Conservation (phyloP, 2,329 filamentous ascomycete genomes). For the Colletotrichum sp. region DNA sequence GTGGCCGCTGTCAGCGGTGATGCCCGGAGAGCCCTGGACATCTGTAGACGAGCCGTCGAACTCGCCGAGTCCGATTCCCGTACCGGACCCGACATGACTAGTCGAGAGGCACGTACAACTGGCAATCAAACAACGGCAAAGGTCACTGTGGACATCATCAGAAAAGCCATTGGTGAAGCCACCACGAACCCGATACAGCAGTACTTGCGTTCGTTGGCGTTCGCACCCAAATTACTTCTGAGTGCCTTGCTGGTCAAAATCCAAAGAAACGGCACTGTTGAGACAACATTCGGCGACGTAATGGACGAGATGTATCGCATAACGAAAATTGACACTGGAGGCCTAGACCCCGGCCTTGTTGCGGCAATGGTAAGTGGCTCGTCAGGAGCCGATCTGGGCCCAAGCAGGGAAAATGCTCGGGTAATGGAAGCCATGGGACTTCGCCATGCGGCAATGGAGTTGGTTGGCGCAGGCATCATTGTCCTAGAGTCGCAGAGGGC, state of each 20-base stretch:
- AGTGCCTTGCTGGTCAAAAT: slow-evolving; percentile 80
- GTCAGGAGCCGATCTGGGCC: slow-evolving; percentile 1
- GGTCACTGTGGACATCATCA: slow-evolving; percentile 82
- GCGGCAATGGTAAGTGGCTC: not conserved
- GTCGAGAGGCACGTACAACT: slow-evolving; percentile 24
- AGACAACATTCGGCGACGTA: slow-evolving; percentile 88
- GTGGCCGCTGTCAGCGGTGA: slow-evolving; percentile 97
- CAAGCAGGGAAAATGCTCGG: not conserved
- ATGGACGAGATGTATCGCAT: slow-evolving; percentile 83
- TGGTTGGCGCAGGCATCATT: slow-evolving; percentile 87
- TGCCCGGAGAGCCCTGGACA: slow-evolving; percentile 89
- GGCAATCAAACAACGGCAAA: slow-evolving; percentile 44
- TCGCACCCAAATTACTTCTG: slow-evolving; percentile 84
- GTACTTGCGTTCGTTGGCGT: slow-evolving; percentile 80
- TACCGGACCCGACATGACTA: slow-evolving; percentile 44
- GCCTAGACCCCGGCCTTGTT: not conserved
- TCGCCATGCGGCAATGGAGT: slow-evolving; percentile 76
- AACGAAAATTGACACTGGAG: slow-evolving; percentile 38
- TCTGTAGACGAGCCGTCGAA: slow-evolving; percentile 93
- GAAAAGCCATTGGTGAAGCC: slow-evolving; percentile 97
- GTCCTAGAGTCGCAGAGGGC: slow-evolving; percentile 81
- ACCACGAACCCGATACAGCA: slow-evolving; percentile 92
- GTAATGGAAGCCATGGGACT: slow-evolving; percentile 38
- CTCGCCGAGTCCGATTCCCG: slow-evolving; percentile 78
- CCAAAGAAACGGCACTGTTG: slow-evolving; percentile 81